Percentiles rank a stretch among this genome's conserved stretches.
Conservation (phyloP, 1,284 basidiomycete genomes). For the Amylostereum areolatum region DNA sequence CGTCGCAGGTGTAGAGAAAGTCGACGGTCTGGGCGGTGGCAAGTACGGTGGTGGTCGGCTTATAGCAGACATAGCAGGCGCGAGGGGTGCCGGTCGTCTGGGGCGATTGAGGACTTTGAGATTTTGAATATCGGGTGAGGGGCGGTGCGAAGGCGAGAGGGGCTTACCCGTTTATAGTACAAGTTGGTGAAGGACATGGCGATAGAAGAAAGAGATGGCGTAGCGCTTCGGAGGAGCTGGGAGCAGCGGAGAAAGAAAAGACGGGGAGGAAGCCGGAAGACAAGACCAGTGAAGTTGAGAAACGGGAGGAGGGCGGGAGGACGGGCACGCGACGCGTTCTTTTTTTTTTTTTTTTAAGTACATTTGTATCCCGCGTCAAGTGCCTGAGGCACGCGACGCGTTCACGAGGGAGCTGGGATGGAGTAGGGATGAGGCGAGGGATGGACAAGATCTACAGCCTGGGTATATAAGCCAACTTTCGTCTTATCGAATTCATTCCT, state of each 20-base stretch:
- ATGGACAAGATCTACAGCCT: too few species aligned
- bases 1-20: slow-evolving; percentile 67
- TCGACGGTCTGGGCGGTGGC: slow-evolving; percentile 71
- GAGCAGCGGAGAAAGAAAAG: neutral
- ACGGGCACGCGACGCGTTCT: too few species aligned
- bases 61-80: slow-evolving; percentile 67
- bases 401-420: too few species aligned
- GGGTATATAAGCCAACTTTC: too few species aligned
- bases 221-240: neutral
- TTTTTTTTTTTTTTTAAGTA: too few species aligned
- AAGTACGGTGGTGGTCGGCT: slow-evolving; percentile 68
- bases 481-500: too few species aligned
- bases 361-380: too few species aligned
- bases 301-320: too few species aligned
- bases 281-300: too few species aligned
- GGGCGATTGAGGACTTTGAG: slow-evolving; percentile 8
- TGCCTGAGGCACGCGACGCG: too few species aligned
- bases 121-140: slow-evolving; percentile 2
- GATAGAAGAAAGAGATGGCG: neutral
- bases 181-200: slow-evolving; percentile 68
- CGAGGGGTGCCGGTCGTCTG: slow-evolving; percentile 65
- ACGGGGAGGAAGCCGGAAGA: too few species aligned
- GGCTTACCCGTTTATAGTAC: slow-evolving; percentile 75
- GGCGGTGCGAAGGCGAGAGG: slow-evolving; percentile 1
- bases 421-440: too few species aligned